Conservation (phyloP, 345 rosid genomes). For the Draba incana region DNA sequence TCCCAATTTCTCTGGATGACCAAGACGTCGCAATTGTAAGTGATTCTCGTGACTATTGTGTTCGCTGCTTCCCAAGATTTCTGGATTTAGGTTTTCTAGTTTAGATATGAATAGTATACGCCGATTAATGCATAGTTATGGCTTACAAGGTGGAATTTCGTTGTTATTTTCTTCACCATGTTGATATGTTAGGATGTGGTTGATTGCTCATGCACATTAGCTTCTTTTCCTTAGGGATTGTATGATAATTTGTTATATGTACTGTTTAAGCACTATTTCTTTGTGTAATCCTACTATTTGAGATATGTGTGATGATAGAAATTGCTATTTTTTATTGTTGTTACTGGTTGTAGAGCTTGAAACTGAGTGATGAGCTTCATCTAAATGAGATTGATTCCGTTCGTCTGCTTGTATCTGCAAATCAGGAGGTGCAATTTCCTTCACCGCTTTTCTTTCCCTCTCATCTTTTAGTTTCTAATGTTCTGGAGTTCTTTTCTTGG, state of each 20-base stretch:
- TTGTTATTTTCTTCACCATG: constrained; percentile 4
- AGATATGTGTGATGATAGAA: not conserved
- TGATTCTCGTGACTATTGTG: constrained; percentile 1
- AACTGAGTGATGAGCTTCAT: constrained; percentile 87
- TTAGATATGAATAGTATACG: not conserved
- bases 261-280: not conserved
- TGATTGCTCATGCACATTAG: not conserved
- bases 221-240: not conserved
- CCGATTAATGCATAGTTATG: not conserved
- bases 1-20: constrained; percentile 78
- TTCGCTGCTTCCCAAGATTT: constrained; percentile 4
- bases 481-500: constrained; percentile 17
- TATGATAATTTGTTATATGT: not conserved
- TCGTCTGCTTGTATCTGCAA: constrained; percentile 79
- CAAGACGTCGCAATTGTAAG: constrained; percentile 90
- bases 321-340: too few relatives aligned
- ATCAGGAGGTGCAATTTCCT: constrained; percentile 71
- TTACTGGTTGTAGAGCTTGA: constrained; percentile 59
- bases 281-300: not conserved
- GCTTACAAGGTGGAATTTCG: not conserved
- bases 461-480: constrained; percentile 14
- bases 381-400: constrained; percentile 90
- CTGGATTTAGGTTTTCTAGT: not conserved
- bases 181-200: not conserved
- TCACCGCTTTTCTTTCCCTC: constrained; percentile 32